Percentiles rank a stretch among this genome's conserved stretches.
Conservation (phyloP, 2,329 filamentous ascomycete species). For the Phoma sp. region DNA sequence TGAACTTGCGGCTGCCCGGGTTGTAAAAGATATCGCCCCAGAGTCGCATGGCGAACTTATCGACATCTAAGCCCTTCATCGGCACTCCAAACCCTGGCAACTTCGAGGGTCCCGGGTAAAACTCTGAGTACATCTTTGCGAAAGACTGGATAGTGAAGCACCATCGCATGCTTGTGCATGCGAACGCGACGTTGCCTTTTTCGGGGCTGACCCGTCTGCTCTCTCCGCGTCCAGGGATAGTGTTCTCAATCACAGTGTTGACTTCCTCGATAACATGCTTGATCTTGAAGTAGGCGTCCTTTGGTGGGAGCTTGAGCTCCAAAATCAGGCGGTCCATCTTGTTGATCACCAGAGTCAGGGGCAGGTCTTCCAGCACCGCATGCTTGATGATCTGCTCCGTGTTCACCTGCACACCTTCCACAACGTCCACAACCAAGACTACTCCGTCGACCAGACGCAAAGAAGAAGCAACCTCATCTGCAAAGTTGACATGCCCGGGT, state of each 20-base stretch:
- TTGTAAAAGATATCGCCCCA: conserved; percentile 99
- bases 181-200: conserved; percentile 97
- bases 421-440: conserved; percentile 91
- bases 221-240: conserved; percentile 80
- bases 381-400: conserved; percentile 98
- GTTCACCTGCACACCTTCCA: conserved; percentile 98
- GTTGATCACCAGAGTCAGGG: conserved; percentile 89
- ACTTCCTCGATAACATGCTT: conserved; percentile 99
- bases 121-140: conserved; percentile 93
- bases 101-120: conserved; percentile 67
- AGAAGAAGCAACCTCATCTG: conserved; percentile 91
- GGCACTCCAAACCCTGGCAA: conserved; percentile 43
- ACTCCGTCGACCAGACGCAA: conserved; percentile 89
- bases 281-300: conserved; percentile 97
- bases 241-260: conserved; percentile 92
- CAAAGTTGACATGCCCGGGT: conserved; percentile 97
- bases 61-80: conserved; percentile 65
- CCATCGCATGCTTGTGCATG: conserved; percentile 93
- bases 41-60: conserved; percentile 82
- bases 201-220: conserved; percentile 86
- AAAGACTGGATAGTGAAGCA: conserved; percentile 95
- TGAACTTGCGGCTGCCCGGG: conserved; percentile 86
- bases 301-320: conserved; percentile 90
- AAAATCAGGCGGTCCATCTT: conserved; percentile 96
- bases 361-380: conserved; percentile 86